Percentiles rank a stretch among this genome's conserved stretches.
Evolutionary conservation across 495 filamentous ascomycete species (phyloP).

Genomic region (Neurospora sublineolata): DNA sequence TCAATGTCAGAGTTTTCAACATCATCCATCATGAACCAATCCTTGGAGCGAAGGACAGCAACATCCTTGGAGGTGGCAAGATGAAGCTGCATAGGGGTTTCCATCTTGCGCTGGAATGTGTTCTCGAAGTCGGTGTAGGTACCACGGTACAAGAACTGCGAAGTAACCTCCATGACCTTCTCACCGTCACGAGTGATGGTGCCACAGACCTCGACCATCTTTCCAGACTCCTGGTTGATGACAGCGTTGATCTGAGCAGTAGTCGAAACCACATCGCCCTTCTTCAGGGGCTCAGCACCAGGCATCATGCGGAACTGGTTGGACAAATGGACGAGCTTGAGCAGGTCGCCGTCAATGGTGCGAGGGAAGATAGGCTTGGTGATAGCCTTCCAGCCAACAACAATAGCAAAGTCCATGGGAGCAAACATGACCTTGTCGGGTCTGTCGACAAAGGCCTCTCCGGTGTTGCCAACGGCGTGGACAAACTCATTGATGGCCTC

Average conservation of each 20-base stretch:
- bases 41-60: conserved; percentile 85
- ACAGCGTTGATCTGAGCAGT: conserved; percentile 95
- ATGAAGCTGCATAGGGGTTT: conserved; percentile 91
- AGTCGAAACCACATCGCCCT: conserved; percentile 83
- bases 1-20: conserved; percentile 60
- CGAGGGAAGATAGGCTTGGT: conserved; percentile 96
- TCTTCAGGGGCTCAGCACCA: conserved; percentile 85
- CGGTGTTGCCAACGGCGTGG: conserved; percentile 93
- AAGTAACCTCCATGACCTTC: conserved; percentile 96
- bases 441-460: conserved; percentile 95
- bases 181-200: conserved; percentile 79
- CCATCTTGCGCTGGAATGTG: conserved; percentile 94
- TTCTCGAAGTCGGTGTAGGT: conserved; percentile 89
- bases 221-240: conserved; percentile 94
- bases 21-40: conserved; percentile 78
- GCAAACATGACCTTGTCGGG: conserved; percentile 91
- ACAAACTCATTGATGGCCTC: conserved; percentile 97
- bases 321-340: conserved; percentile 90
- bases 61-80: conserved; percentile 79
- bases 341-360: conserved; percentile 84
- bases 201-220: conserved; percentile 98
- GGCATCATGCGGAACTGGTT: conserved; percentile 98
- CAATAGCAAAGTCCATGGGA: conserved; percentile 98
- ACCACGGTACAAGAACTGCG: conserved; percentile 93
- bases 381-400: conserved; percentile 97